phyloP scores from a whole-genome alignment of 768 basidiomycete genomes.

The Trametes cingulata region DNA sequence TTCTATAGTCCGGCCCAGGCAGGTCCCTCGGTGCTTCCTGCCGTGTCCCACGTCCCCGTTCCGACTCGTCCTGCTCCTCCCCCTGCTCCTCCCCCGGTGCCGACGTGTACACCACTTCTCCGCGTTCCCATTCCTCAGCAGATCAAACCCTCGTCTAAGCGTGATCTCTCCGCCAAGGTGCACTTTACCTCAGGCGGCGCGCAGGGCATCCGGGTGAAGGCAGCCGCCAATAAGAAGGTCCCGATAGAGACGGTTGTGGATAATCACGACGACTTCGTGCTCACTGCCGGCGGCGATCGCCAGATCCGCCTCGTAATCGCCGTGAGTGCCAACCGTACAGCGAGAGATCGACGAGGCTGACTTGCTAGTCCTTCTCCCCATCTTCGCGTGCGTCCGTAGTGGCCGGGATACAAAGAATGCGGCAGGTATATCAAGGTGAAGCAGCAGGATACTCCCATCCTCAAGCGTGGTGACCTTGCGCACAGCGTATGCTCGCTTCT shows the following conservation, averaged over 20 bases:
- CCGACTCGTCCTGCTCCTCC: neutral
- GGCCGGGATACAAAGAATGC: conserved; percentile 24
- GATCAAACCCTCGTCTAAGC: neutral
- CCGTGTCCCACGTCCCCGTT: neutral
- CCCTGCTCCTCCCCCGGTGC: neutral
- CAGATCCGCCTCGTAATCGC: conserved; percentile 19
- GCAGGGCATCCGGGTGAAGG: conserved; percentile 15
- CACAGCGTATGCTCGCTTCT: conserved; percentile 12
- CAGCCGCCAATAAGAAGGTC: conserved; percentile 5
- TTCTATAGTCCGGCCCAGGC: neutral
- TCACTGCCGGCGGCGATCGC: conserved; percentile 14
- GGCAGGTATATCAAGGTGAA: conserved; percentile 23
- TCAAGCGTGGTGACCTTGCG: conserved; percentile 21
- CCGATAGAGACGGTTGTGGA: neutral
- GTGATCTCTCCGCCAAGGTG: neutral
- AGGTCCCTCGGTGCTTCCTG: neutral
- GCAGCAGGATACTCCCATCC: conserved; percentile 13
- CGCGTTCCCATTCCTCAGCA: conserved; percentile 15
- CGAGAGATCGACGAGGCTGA: neutral
- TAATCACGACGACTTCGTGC: conserved; percentile 11
- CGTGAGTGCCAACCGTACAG: conserved; percentile 7
- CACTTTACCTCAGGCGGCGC: conserved; percentile 10
- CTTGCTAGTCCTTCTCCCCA: neutral
- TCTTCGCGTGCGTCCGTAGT: conserved; percentile 5
- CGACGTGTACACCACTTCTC: neutral